Evolutionary conservation across 345 rosid genomes (phyloP), one percentile per base, ranked within the genome.

Genomic region (Isatis tinctoria): DNA sequence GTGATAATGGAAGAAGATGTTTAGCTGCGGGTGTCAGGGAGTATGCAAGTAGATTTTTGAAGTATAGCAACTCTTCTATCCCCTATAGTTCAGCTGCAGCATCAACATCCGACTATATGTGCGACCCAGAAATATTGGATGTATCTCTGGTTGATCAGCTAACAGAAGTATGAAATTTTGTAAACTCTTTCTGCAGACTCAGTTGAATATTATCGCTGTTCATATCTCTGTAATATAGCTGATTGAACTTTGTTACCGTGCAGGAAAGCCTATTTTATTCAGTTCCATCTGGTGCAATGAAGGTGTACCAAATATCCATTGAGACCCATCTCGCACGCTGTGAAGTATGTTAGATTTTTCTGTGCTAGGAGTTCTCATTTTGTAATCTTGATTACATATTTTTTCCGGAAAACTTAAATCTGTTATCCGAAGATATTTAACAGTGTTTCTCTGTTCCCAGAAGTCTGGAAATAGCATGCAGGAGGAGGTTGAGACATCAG

Each of bases 201-300:
- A 44, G 47, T 39, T 70, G 56, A 70, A 49, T 40, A 20, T 6
- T 40, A 24, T 60, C 35, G 68, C 35, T 56, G 49, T 35, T 28
- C 22, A 52, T 61, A 63, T 8, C 41, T 68, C 36, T 43, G 35
- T 33, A 41, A 6, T 63, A 71, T 58, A 63, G 60, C 69, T 81
- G 39, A 65, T 36, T 44, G 69, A 16, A 27, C 33, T 66, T 72
- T 76, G 68, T 32, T 74, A 60, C 30, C 54, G 69, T 80, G 74
- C 97, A 96, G 99, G 95, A 91, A 82, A 90, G 91, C 83, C 88
- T 96, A 64, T 96, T 92, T 80, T 90, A 92, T 80, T 90, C 90
- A 8, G 84, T 96, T 75, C 92, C 99, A 39, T 81, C 84, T 8
- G 90, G 96, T 69, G 96, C 99, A 65, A 87, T 86, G 87, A 92